Base-by-base conservation (phyloP, 148 eudicot species). In the Polygonum aviculare region DNA sequence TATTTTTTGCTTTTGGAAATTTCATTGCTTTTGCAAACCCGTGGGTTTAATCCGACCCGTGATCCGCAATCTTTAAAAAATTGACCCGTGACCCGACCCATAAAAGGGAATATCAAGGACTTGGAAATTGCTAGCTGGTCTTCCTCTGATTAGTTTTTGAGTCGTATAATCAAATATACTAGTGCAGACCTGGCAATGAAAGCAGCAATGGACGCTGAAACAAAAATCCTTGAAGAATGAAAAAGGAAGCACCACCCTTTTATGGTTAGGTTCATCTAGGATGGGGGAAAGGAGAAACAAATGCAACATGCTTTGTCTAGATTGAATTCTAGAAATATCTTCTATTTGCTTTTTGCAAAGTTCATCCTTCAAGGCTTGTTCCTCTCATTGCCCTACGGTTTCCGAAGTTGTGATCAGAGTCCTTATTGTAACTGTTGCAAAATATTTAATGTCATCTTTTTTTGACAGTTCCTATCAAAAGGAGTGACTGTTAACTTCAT, bases 401-500 rank as follows among this genome's bases (percentile, higher is more conserved):
- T 21, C 12, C 8, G 21, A 21, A 21, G 14, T 21, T 57, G 26
- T 7, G 63, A 57, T 57, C 31, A 57, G 9, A n/a, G 22, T 57
- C 63, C 40, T 35, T 63, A 35, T 63, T 31, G 70, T 4, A 63
- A 14, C 8, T 12, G 3, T 3, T 63, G 35, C 65, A 8, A 26
- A 8, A 59, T 5, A 59, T 21, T 3, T 4, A 1, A 22, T 62
- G 69, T 31, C 2, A 14, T 62, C 18, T 62, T 59, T 54, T 59
- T 6, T 59, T 10, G 18, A 35, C 40, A 35, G n/a, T 12, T 63
- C 9, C 8, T 7, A 0, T 12, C 16, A 15, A 67, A 8, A 36
- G 38, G 44, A 14, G 41, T 67, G 69, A 26, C 72, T 18, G 22
- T 75, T 50, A 7, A n/a, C 12, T 26, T 82, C 49, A 55, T 62